phyloP scores from a whole-genome alignment of 345 rosid genomes.

The Eucalyptus leucophloia region DNA sequence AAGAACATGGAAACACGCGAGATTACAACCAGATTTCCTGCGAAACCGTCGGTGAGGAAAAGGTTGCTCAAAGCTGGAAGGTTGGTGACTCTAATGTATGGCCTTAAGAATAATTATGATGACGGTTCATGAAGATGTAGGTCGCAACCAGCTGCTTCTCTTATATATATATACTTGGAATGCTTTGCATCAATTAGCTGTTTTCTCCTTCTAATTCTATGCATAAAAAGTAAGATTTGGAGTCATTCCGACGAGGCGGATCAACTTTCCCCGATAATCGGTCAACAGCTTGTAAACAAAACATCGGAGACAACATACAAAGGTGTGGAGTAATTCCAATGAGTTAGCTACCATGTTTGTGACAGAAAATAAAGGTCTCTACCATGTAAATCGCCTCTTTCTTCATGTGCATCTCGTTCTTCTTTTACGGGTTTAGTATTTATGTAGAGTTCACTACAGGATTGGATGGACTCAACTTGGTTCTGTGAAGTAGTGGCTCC shows the following conservation, averaged over 20 bases:
- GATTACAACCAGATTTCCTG: background rate
- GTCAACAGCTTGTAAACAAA: background rate
- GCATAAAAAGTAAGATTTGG: background rate
- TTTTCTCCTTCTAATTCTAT: background rate
- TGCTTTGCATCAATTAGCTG: background rate
- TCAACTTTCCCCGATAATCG: background rate
- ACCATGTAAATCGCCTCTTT: background rate
- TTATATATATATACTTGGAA: background rate
- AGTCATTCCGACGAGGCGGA: background rate
- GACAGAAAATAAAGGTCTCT: background rate
- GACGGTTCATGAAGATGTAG: background rate
- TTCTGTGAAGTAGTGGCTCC: background rate
- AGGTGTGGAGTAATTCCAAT: background rate
- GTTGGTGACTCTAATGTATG: background rate
- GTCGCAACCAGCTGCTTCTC: background rate
- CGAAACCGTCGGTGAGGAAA: background rate
- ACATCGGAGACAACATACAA: background rate
- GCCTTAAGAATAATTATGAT: background rate
- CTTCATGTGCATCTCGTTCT: background rate
- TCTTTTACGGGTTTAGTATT: background rate
- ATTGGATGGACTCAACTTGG: background rate
- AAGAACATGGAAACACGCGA: background rate
- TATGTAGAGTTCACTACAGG: background rate
- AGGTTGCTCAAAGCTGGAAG: background rate
- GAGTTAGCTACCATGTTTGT: background rate